These are phyloP conservation scores for Quercus mongolica DNA, from an alignment of 306 rosid genomes.

Conservation along the genomic window DNA sequence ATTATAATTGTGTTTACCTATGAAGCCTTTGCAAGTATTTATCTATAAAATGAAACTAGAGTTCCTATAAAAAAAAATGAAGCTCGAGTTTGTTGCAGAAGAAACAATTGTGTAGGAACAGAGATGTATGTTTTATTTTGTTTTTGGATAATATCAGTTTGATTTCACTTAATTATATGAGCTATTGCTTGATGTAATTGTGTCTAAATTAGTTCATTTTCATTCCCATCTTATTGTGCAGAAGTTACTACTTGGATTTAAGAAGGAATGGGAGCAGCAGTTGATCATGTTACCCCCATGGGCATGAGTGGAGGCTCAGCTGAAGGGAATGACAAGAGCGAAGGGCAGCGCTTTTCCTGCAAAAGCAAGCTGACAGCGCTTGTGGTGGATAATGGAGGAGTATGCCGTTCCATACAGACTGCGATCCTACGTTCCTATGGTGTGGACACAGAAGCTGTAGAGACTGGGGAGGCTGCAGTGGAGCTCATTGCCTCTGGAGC, in stretches of 20 bases:
- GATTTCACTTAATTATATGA: background rate
- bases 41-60: background rate
- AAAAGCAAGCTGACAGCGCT: slow-evolving; percentile 16
- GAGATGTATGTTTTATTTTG: background rate
- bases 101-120: background rate
- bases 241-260: background rate
- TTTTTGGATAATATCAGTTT: background rate
- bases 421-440: background rate
- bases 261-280: background rate
- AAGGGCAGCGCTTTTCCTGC: background rate
- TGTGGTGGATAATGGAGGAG: slow-evolving; percentile 5
- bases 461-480: slow-evolving; percentile 14
- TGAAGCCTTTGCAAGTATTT: background rate
- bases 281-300: background rate
- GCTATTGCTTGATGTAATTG: background rate
- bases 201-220: background rate
- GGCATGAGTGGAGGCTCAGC: background rate
- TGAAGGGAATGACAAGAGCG: background rate
- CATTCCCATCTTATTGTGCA: background rate
- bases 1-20: background rate
- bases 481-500: slow-evolving; percentile 11
- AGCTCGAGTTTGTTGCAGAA: background rate
- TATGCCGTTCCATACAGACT: background rate
- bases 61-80: too few relatives aligned
- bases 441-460: slow-evolving; percentile 9